Base-by-base conservation (phyloP, 495 filamentous ascomycete species). In the Talaromyces trachyspermus region DNA sequence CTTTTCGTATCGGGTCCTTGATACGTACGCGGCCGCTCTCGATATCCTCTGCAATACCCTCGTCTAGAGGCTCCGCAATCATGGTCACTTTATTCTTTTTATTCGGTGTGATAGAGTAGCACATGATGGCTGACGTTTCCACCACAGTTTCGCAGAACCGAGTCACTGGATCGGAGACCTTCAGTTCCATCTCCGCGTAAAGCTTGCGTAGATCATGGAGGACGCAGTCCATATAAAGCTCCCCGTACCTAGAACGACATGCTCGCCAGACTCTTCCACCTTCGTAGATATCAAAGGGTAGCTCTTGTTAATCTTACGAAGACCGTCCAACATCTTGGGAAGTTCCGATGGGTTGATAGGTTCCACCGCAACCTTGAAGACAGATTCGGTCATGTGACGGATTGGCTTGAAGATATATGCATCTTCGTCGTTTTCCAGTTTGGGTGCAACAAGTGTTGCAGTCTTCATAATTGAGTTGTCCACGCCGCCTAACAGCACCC, bases 41-140 rank as follows among this genome's bases (percentile, higher is more conserved):
- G 51, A 98, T 97, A 56, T 97, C 92, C 57, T 90, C 85, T 12
- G 90, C 88, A 53, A 98, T 95, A 12, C 91, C 94, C 43, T 90
- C 81, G 57, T 98, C 92, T 33, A 98, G 68, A 12, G 91, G 89
- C 56, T 97, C 92, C 19, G 94, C 92, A 37, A 95, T 84, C 88
- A 97, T 95, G 39, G 92, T 98, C 61, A 98, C 86, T 64, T 95
- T 96, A 68, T 97, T 98, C 68, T 95, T 95, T 62, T 98, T 97
- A 66, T 98, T 98, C 5, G 92, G 92, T 3, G 92, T 98, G 54
- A 95, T 78, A 9, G 92, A 90, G 64, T 95, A 97, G 63, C 92
- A 97, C 72, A 96, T 96, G 49, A 95, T 95, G 22, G 91, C 89
- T 15, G 88, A 95, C 42, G 89, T 94, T 60, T 97, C 94, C 41